These are phyloP conservation scores for Staphylotrichum tortipilum DNA, from an alignment of 495 filamentous ascomycete genomes.

Conservation along the genomic window DNA sequence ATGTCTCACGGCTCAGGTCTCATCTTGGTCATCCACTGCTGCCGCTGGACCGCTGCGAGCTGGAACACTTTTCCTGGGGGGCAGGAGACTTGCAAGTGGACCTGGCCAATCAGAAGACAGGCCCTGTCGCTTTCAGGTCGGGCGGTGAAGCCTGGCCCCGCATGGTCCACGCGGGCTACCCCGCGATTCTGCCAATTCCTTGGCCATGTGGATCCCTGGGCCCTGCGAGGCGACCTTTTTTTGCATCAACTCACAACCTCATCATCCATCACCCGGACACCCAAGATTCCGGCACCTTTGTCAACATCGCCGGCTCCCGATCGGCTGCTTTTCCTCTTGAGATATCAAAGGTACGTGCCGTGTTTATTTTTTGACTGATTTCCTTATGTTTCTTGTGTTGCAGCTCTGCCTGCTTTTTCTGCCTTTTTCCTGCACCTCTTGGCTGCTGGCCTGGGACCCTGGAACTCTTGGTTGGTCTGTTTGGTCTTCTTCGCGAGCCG, in stretches of 20 bases:
- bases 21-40: too few species aligned
- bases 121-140: neutral
- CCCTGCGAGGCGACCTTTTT: slow-evolving; percentile 2
- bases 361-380: neutral
- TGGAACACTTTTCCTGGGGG: neutral
- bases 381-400: neutral
- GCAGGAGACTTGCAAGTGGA: too few species aligned
- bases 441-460: neutral
- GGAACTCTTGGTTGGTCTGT: neutral
- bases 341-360: slow-evolving; percentile 6
- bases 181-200: slow-evolving; percentile 10
- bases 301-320: neutral
- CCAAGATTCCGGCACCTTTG: too few species aligned
- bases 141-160: slow-evolving; percentile 6
- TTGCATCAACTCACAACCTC: neutral
- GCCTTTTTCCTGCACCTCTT: neutral
- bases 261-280: too few species aligned
- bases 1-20: too few species aligned
- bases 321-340: neutral
- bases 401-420: neutral
- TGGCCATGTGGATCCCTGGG: neutral
- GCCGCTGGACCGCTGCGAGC: too few species aligned
- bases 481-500: too few species aligned
- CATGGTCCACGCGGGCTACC: neutral
- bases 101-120: neutral